phyloP scores from a whole-genome alignment of 768 basidiomycete genomes.

The Agaricus subrufescens region DNA sequence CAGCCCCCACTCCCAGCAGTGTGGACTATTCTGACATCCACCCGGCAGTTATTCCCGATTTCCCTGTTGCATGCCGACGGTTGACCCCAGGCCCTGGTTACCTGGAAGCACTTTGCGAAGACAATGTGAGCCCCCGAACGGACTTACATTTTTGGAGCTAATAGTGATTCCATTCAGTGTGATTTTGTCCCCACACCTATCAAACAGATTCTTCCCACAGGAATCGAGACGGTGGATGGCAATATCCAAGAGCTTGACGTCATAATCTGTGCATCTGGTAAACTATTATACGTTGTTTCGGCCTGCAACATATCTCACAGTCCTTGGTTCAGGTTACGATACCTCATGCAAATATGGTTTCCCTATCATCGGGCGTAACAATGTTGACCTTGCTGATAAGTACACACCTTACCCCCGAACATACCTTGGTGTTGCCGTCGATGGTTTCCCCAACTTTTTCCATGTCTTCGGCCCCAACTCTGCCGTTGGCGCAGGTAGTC shows the following conservation, averaged over 20 bases:
- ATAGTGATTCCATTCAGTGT: constrained; percentile 28
- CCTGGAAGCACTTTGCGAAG: constrained; percentile 57
- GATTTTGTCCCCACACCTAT: constrained; percentile 50
- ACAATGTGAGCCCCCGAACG: constrained; percentile 38
- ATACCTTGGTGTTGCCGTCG: constrained; percentile 54
- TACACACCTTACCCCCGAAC: constrained; percentile 51
- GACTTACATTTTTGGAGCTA: background rate
- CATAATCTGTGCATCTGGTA: constrained; percentile 61
- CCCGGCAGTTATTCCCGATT: constrained; percentile 50
- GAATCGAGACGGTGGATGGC: constrained; percentile 55
- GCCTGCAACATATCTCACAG: background rate
- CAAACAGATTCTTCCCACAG: constrained; percentile 44
- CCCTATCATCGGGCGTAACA: constrained; percentile 49
- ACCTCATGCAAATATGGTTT: constrained; percentile 43
- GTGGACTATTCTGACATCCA: background rate
- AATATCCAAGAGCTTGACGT: constrained; percentile 50
- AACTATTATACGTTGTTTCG: constrained; percentile 4
- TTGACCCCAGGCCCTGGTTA: constrained; percentile 67
- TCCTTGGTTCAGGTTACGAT: constrained; percentile 41
- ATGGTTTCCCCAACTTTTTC: constrained; percentile 72
- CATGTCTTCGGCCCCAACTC: constrained; percentile 53
- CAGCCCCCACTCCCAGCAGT: background rate
- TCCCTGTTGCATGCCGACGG: constrained; percentile 55
- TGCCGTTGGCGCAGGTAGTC: constrained; percentile 47
- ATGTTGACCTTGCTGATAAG: constrained; percentile 46